A percentile compares a stretch with the other conserved stretches of the same genome.
Conservation (phyloP, 805 yeast species). For the Wickerhamomyces strasburgensis region DNA sequence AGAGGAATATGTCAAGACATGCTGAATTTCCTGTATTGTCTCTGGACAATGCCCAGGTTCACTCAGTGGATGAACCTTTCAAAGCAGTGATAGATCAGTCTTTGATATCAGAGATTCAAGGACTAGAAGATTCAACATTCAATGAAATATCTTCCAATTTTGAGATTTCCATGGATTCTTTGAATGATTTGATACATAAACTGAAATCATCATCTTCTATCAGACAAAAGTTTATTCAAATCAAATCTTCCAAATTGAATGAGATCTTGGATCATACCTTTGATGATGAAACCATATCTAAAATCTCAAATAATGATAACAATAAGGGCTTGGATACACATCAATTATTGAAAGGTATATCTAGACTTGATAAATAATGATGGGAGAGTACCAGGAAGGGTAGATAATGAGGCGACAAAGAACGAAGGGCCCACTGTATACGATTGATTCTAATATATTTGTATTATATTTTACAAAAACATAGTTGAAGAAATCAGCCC, state of each 20-base stretch:
- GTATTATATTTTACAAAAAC: too few species aligned
- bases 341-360: slow-evolving; percentile 32
- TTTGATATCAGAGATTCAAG: slow-evolving; percentile 13
- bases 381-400: neutral
- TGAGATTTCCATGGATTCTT: slow-evolving; percentile 19
- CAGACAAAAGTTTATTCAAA: slow-evolving; percentile 25
- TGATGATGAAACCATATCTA: slow-evolving; percentile 34
- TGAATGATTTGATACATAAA: slow-evolving; percentile 18
- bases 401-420: too few species aligned
- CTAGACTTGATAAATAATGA: slow-evolving; percentile 19
- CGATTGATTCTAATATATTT: too few species aligned
- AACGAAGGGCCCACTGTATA: too few species aligned
- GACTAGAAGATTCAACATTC: slow-evolving; percentile 10
- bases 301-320: slow-evolving; percentile 14
- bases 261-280: slow-evolving; percentile 40
- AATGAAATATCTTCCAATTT: slow-evolving; percentile 12
- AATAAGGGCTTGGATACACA: slow-evolving; percentile 28
- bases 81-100: slow-evolving; percentile 19
- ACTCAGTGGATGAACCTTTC: slow-evolving; percentile 18
- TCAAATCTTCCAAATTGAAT: slow-evolving; percentile 39
- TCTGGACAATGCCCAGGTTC: slow-evolving; percentile 8
- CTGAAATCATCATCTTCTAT: slow-evolving; percentile 19
- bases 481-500: too few species aligned
- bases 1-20: slow-evolving; percentile 14
- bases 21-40: slow-evolving; percentile 13